These are phyloP conservation scores for Nothomitra cinnamomea DNA, from an alignment of 2,329 filamentous ascomycete species.

Conservation along the genomic window DNA sequence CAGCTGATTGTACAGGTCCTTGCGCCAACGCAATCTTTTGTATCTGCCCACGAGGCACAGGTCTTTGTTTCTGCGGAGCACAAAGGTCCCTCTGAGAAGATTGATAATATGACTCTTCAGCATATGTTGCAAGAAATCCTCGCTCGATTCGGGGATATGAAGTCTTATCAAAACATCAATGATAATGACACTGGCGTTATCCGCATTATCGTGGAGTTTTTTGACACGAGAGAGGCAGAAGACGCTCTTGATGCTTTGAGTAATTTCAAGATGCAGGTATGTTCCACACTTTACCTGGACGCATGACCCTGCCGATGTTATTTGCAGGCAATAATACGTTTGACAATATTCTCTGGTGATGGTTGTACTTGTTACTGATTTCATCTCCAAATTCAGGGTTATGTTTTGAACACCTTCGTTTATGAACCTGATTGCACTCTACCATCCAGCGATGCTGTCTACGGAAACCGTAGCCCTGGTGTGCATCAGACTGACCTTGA, in stretches of 20 bases:
- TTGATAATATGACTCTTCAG: slow-evolving; percentile 20
- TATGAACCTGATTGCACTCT: neutral
- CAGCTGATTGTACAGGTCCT: slow-evolving; percentile 14
- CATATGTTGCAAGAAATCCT: slow-evolving; percentile 26
- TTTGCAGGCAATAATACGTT: too few relatives aligned
- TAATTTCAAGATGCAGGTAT: slow-evolving; percentile 17
- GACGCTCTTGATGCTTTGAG: slow-evolving; percentile 26
- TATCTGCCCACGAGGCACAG: slow-evolving; percentile 37
- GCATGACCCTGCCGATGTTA: too few relatives aligned
- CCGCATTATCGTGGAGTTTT: slow-evolving; percentile 35
- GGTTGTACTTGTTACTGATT: neutral
- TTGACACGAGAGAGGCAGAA: slow-evolving; percentile 29
- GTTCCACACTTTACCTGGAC: neutral
- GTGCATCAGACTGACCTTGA: neutral
- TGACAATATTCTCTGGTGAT: too few relatives aligned
- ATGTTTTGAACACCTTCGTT: neutral
- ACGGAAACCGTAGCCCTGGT: neutral
- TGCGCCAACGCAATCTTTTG: slow-evolving; percentile 13
- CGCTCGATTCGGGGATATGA: slow-evolving; percentile 32
- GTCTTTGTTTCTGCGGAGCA: slow-evolving; percentile 33
- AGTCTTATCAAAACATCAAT: slow-evolving; percentile 30
- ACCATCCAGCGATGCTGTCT: neutral
- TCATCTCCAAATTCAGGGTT: neutral
- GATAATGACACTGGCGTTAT: slow-evolving; percentile 27
- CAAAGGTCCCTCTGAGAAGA: slow-evolving; percentile 15